Conservation (phyloP, 495 filamentous ascomycete species). For the Friedmanniomyces simplex region DNA sequence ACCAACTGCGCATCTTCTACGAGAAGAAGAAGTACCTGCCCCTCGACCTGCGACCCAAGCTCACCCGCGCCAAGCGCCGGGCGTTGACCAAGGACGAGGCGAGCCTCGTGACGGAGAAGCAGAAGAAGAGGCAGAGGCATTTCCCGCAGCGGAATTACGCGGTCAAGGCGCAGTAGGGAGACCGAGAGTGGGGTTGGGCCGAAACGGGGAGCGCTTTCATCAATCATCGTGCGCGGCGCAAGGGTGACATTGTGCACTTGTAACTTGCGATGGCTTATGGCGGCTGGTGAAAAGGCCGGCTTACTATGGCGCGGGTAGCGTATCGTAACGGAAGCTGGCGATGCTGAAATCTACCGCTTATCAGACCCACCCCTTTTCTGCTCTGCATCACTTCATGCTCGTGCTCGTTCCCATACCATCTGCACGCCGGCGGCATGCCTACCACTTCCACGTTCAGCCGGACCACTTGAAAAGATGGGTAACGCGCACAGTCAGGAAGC, state of each 20-base stretch:
- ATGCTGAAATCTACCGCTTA: neutral
- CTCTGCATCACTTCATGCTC: too few species aligned
- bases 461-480: too few species aligned
- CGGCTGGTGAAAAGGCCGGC: neutral
- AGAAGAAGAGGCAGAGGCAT: constrained; percentile 86
- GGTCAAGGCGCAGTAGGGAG: constrained; percentile 63
- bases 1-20: constrained; percentile 98
- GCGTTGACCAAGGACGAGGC: constrained; percentile 83
- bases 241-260: neutral
- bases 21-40: constrained; percentile 98
- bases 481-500: too few species aligned
- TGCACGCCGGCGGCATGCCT: too few species aligned
- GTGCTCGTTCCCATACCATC: too few species aligned
- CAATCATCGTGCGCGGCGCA: neutral
- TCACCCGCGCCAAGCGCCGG: constrained; percentile 91
- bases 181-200: neutral
- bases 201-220: neutral
- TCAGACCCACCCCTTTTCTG: too few species aligned
- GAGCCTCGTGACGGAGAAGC: constrained; percentile 68
- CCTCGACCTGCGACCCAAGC: constrained; percentile 92
- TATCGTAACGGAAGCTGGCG: neutral
- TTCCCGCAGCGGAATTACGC: constrained; percentile 98
- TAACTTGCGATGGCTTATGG: neutral
- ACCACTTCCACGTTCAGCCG: too few species aligned
- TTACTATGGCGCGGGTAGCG: neutral